These are phyloP conservation scores for Aquilaria malaccensis DNA, from an alignment of 345 rosid genomes.

Conservation along the genomic window DNA sequence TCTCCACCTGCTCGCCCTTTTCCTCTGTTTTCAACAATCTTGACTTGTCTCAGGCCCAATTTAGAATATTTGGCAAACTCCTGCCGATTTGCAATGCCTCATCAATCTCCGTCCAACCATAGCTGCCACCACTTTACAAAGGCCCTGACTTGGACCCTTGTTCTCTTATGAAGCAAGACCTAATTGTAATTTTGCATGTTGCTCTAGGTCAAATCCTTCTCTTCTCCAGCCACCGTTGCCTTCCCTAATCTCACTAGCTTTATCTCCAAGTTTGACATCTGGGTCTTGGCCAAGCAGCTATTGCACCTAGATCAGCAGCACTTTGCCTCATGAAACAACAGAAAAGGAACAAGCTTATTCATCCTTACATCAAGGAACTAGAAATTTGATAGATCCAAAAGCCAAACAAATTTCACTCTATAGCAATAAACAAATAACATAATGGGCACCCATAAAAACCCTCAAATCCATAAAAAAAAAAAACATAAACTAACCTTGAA, in stretches of 20 bases:
- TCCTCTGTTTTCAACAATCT: conserved; percentile 56
- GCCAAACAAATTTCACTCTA: too few relatives aligned
- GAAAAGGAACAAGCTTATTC: too few relatives aligned
- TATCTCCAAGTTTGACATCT: conserved; percentile 80
- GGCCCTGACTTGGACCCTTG: conserved; percentile 27
- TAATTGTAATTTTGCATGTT: conserved; percentile 60
- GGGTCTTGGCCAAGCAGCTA: conserved; percentile 93
- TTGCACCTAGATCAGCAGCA: conserved; percentile 70
- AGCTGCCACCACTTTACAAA: conserved; percentile 8
- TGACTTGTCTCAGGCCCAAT: conserved; percentile 47
- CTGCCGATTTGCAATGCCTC: conserved; percentile 6
- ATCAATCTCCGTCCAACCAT: conserved; percentile 27
- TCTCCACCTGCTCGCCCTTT: conserved; percentile 47
- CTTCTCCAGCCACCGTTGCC: conserved; percentile 43
- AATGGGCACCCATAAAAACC: too few relatives aligned
- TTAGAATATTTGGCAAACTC: too few relatives aligned
- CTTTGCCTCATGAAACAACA: conserved; percentile 46
- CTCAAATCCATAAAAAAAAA: too few relatives aligned
- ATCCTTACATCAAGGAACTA: too few relatives aligned
- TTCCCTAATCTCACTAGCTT: conserved; percentile 76
- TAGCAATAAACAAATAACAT: too few relatives aligned
- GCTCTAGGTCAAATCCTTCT: conserved; percentile 89
- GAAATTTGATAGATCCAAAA: too few relatives aligned
- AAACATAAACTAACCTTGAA: too few relatives aligned
- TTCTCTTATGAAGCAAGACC: conserved; percentile 76